A percentile compares a stretch with the other conserved stretches of the same genome.
These are phyloP conservation scores for Cymbidium sinense DNA, from an alignment of 106 monocot genomes.

Conservation along the genomic window DNA sequence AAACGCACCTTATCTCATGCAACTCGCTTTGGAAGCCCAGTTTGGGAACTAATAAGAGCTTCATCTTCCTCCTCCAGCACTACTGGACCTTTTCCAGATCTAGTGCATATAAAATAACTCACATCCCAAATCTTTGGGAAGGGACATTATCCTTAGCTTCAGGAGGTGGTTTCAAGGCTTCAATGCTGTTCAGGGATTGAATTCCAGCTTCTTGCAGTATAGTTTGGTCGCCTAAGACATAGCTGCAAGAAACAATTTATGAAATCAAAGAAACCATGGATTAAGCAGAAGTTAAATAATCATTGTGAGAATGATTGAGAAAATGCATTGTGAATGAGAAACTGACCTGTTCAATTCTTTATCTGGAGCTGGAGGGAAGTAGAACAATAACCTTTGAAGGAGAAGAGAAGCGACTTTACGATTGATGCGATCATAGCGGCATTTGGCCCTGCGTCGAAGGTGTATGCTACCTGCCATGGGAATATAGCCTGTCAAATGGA, in stretches of 20 bases:
- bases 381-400: slow-evolving; percentile 72
- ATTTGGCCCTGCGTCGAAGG: slow-evolving; percentile 96
- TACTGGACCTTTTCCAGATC: slow-evolving; percentile 59
- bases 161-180: slow-evolving; percentile 50
- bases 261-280: too few relatives aligned
- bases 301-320: neutral
- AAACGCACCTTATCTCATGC: too few relatives aligned
- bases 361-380: slow-evolving; percentile 71
- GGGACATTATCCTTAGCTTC: slow-evolving; percentile 44
- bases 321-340: neutral
- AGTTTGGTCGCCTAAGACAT: slow-evolving; percentile 72
- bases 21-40: slow-evolving; percentile 68
- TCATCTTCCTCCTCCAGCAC: slow-evolving; percentile 50
- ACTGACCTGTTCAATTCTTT: slow-evolving; percentile 46
- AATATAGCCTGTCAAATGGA: neutral
- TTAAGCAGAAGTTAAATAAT: neutral
- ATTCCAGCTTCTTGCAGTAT: slow-evolving; percentile 76
- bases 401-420: slow-evolving; percentile 46
- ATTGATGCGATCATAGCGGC: slow-evolving; percentile 79
- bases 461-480: slow-evolving; percentile 67
- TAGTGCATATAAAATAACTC: slow-evolving; percentile 95
- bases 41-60: slow-evolving; percentile 58
- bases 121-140: slow-evolving; percentile 58
- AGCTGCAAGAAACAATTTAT: slow-evolving; percentile 41
- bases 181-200: slow-evolving; percentile 48